A percentile compares a stretch with the other conserved stretches of the same genome.
phyloP scores from a whole-genome alignment of 495 filamentous ascomycete species.

The Rostrohypoxylon terebratum region DNA sequence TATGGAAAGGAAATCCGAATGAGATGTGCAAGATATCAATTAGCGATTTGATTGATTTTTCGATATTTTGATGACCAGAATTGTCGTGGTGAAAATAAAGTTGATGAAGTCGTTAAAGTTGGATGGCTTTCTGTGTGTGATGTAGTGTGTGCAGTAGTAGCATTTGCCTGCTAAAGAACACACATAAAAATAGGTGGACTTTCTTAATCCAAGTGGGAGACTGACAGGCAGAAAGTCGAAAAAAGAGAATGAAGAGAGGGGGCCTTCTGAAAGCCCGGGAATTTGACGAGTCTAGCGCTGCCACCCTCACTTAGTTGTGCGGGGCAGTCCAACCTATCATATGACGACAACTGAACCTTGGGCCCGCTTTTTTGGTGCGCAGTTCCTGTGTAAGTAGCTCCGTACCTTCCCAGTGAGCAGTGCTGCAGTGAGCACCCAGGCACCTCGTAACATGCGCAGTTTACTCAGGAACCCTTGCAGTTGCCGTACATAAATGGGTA shows the following conservation, averaged over 20 bases:
- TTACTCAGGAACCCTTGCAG: conserved; percentile 6
- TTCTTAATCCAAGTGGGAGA: conserved; percentile 13
- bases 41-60: conserved; percentile 2
- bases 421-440: neutral
- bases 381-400: neutral
- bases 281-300: conserved; percentile 47
- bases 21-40: neutral
- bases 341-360: conserved; percentile 41
- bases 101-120: neutral
- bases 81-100: neutral
- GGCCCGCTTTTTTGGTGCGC: conserved; percentile 14
- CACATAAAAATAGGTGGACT: conserved; percentile 8
- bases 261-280: conserved; percentile 33
- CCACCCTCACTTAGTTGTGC: conserved; percentile 31
- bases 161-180: conserved; percentile 17
- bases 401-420: neutral
- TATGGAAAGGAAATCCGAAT: neutral
- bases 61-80: neutral
- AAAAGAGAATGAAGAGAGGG: conserved; percentile 41
- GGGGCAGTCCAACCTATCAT: conserved; percentile 33
- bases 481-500: conserved; percentile 2
- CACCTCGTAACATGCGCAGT: conserved; percentile 3
- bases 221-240: conserved; percentile 3
- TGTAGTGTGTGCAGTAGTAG: neutral
- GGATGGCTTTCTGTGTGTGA: neutral